These are phyloP conservation scores for Hylodesmum podocarpum DNA, from an alignment of 306 rosid genomes.

Conservation along the genomic window DNA sequence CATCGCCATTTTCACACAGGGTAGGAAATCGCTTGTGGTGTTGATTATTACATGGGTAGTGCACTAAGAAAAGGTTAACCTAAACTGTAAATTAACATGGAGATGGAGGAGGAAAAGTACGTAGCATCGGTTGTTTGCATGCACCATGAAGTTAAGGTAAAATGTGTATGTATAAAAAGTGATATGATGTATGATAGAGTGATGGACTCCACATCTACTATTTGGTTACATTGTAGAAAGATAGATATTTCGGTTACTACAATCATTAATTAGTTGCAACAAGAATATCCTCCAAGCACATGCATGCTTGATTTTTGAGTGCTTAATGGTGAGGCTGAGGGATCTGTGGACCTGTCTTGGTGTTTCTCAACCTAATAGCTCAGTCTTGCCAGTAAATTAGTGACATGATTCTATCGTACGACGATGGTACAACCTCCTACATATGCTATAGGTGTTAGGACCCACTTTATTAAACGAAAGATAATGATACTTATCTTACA, in stretches of 20 bases:
- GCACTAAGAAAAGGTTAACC: conserved; percentile 26
- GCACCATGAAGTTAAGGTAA: conserved; percentile 29
- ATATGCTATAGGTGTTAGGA: conserved; percentile 5
- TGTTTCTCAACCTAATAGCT: conserved; percentile 9
- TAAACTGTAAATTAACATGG: conserved; percentile 35
- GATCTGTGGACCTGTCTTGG: neutral
- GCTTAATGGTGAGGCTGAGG: neutral
- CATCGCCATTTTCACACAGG: conserved; percentile 20
- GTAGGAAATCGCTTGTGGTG: conserved; percentile 32
- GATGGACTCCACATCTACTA: conserved; percentile 35
- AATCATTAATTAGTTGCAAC: conserved; percentile 34
- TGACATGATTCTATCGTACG: conserved; percentile 17
- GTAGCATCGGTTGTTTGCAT: conserved; percentile 25
- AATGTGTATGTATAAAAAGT: conserved; percentile 33
- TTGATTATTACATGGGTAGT: neutral
- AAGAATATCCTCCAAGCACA: conserved; percentile 28
- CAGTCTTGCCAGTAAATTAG: conserved; percentile 27
- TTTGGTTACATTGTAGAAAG: conserved; percentile 29
- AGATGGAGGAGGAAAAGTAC: conserved; percentile 26
- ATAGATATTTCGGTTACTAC: conserved; percentile 10
- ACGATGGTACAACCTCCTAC: conserved; percentile 16
- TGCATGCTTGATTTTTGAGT: conserved; percentile 13
- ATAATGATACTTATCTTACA: neutral
- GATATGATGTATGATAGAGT: conserved; percentile 14
- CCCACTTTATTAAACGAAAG: neutral